phyloP scores from a whole-genome alignment of 139 green algal species.

The Marvania coccoides region DNA sequence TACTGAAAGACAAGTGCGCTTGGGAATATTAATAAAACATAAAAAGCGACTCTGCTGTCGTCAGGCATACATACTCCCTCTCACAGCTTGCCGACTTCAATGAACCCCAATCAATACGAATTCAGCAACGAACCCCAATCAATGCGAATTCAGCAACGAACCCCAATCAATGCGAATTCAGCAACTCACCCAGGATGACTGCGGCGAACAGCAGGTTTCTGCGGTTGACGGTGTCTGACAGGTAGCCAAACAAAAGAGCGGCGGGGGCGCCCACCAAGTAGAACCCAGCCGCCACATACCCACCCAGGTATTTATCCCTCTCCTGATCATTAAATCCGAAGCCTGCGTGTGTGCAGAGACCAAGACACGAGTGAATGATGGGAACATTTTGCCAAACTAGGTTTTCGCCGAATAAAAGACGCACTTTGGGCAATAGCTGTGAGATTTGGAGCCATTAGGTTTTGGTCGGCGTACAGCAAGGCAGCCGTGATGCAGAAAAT shows the following conservation, averaged over 20 bases:
- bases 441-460: constrained; percentile 80
- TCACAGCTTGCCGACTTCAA: too few relatives aligned
- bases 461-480: constrained; percentile 82
- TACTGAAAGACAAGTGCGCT: too few relatives aligned
- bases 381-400: not conserved
- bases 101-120: too few relatives aligned
- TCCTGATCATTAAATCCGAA: constrained; percentile 58
- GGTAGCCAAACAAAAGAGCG: constrained; percentile 61
- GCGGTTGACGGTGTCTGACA: constrained; percentile 55
- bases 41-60: too few relatives aligned
- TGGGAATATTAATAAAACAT: too few relatives aligned
- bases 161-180: not conserved
- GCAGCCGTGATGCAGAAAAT: constrained; percentile 65
- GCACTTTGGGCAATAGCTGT: constrained; percentile 25
- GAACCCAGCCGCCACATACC: constrained; percentile 68
- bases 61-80: too few relatives aligned
- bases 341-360: constrained; percentile 1
- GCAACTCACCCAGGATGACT: constrained; percentile 62
- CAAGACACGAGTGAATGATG: not conserved
- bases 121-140: too few relatives aligned
- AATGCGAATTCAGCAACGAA: not conserved
- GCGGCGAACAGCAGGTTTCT: constrained; percentile 61
- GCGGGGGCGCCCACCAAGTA: constrained; percentile 75
- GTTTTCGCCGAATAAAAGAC: not conserved
- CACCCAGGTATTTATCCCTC: constrained; percentile 64